These are phyloP conservation scores for Neonectria hederae DNA, from an alignment of 2,329 filamentous ascomycete genomes.

Conservation along the genomic window DNA sequence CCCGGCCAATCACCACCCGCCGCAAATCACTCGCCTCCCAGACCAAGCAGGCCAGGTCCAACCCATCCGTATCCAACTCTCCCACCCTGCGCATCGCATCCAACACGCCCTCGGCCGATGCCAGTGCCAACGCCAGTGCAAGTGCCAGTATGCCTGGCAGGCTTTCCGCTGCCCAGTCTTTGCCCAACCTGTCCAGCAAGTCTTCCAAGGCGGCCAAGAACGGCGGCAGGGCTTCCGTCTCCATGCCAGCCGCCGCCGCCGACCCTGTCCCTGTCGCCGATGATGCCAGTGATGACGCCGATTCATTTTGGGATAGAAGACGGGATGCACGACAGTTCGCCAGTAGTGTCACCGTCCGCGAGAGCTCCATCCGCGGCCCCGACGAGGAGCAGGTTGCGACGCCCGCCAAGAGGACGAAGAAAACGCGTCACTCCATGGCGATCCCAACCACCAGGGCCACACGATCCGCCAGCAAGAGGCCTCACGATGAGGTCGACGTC, in stretches of 20 bases:
- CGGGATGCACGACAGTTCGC: slow-evolving; percentile 53
- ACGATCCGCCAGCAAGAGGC: slow-evolving; percentile 62
- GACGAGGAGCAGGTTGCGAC: slow-evolving; percentile 44
- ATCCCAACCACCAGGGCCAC: slow-evolving; percentile 54
- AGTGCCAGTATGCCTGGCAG: slow-evolving; percentile 53
- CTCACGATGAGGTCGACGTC: slow-evolving; percentile 64
- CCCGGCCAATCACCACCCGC: slow-evolving; percentile 53
- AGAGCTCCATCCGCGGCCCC: slow-evolving; percentile 52
- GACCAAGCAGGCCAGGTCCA: slow-evolving; percentile 47
- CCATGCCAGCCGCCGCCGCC: slow-evolving; percentile 4
- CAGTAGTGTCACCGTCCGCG: slow-evolving; percentile 46
- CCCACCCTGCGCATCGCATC: slow-evolving; percentile 40
- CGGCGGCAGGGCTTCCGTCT: slow-evolving; percentile 41
- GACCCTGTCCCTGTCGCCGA: slow-evolving; percentile 26
- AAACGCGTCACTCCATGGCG: slow-evolving; percentile 49
- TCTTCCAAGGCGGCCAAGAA: slow-evolving; percentile 41
- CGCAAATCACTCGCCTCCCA: slow-evolving; percentile 51
- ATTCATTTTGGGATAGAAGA: slow-evolving; percentile 48
- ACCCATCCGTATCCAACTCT: slow-evolving; percentile 50
- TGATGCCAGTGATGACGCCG: slow-evolving; percentile 46
- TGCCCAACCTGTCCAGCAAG: slow-evolving; percentile 46
- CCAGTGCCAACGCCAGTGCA: slow-evolving; percentile 37
- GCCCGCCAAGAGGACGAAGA: slow-evolving; percentile 46
- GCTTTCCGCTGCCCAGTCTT: slow-evolving; percentile 46
- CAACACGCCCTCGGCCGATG: slow-evolving; percentile 32